Evolutionary conservation across 2,329 filamentous ascomycete genomes (phyloP).

Genomic region (Intubia oerlemansii): DNA sequence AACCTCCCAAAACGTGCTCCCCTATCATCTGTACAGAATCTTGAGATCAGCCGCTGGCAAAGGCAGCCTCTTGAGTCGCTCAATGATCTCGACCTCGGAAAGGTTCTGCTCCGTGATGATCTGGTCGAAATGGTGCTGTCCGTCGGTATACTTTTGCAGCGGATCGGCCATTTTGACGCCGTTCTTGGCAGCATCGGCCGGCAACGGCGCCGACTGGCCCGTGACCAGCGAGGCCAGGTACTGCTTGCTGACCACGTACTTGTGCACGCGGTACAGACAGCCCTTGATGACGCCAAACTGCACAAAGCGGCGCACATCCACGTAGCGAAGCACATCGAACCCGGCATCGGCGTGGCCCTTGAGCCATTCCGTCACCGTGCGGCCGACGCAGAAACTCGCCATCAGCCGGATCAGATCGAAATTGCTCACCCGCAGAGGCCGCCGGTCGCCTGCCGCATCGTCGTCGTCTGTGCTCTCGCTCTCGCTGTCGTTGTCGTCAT

Average conservation of each 20-base stretch:
- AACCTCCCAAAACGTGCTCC: background rate
- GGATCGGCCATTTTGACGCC: slow-evolving; percentile 19
- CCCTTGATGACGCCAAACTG: slow-evolving; percentile 95
- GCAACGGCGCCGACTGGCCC: slow-evolving; percentile 20
- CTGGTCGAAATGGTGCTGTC: slow-evolving; percentile 58
- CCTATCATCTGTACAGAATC: too few relatives aligned
- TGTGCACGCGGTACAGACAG: slow-evolving; percentile 79
- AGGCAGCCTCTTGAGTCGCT: slow-evolving; percentile 37
- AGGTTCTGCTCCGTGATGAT: slow-evolving; percentile 58
- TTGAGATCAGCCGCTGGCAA: slow-evolving; percentile 29
- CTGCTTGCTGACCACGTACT: slow-evolving; percentile 57
- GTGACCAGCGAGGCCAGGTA: slow-evolving; percentile 34
- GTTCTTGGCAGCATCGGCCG: background rate
- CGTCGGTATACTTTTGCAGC: slow-evolving; percentile 50
- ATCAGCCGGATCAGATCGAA: slow-evolving; percentile 65
- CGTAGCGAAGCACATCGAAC: slow-evolving; percentile 44
- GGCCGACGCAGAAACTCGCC: slow-evolving; percentile 61
- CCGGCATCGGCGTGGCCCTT: slow-evolving; percentile 46
- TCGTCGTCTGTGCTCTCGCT: background rate
- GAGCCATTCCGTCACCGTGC: slow-evolving; percentile 76
- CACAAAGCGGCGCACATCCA: slow-evolving; percentile 79
- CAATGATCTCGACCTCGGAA: slow-evolving; percentile 48
- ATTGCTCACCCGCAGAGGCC: slow-evolving; percentile 22
- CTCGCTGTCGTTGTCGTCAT: background rate
- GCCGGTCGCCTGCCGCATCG: background rate